Base-by-base conservation (phyloP, 495 filamentous ascomycete genomes). In the Penicillium coffeae region DNA sequence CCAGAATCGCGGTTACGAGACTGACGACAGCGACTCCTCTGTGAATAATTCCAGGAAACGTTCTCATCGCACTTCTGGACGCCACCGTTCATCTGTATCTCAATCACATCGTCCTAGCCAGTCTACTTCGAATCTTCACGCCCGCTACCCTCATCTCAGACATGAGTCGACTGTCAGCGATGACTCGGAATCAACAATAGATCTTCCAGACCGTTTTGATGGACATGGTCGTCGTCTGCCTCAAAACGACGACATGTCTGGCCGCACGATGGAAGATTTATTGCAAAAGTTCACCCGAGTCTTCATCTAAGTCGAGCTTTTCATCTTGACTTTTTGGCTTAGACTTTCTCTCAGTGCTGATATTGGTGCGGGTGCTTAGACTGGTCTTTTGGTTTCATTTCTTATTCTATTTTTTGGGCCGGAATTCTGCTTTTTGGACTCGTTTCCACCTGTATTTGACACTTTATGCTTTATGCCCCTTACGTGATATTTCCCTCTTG, bases 171-270 rank as follows among this genome's bases (percentile, higher is more conserved):
- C 38, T 10, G 30, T 27, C 35, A 36, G 48, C 36, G 44, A 43
- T 45, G 66, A 66, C 35, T 71, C 69, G 2, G 74, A 78, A 20
- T 66, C 74, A 19, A 79, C 76, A 3, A 62, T 78, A 27, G 74
- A 78, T 6, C 54, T 90, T 0, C 86, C 86, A 0, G 76, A 81
- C 36, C 75, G 86, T 0, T 89, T 90, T 51, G 84, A 89, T 50
- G 53, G 65, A 6, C 66, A 83, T 3, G 85, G 86, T 1, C 68
- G 71, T 16, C 79, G 74, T 1, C 60, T 77, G 9, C 59, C 66
- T 1, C 54, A 70, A 38, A 52, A 48, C 1, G 61, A 50, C 5
- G 64, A 69, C 8, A 65, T 72, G 49, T 60, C 71, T 13, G 50
- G 70, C 2, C 67, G 65, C 36, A 59, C 48, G 21, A 38, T 78